Conservation (phyloP, 148 eudicot genomes). For the Persicaria maculosa region DNA sequence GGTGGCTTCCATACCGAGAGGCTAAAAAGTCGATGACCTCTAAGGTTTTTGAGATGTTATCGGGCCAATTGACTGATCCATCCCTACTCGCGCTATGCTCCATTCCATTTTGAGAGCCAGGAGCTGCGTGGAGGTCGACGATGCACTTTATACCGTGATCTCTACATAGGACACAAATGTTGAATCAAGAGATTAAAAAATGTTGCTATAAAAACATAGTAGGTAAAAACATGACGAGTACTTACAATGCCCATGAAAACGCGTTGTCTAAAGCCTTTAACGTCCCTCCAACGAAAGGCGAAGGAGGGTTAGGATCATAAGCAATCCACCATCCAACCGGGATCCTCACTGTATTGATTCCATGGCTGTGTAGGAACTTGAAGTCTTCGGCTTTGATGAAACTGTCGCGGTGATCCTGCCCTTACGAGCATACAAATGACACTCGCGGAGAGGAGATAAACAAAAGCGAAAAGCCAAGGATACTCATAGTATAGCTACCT, state of each 20-base stretch:
- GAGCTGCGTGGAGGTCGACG: conserved; percentile 81
- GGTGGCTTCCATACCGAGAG: conserved; percentile 65
- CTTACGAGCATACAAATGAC: conserved; percentile 18
- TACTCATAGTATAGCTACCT: conserved; percentile 30
- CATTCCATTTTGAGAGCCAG: conserved; percentile 84
- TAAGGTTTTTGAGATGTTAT: conserved; percentile 46
- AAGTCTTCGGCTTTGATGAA: conserved; percentile 68
- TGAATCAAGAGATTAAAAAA: neutral
- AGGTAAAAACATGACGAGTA: neutral
- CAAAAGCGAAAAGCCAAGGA: neutral
- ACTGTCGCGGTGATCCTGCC: conserved; percentile 66
- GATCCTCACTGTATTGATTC: conserved; percentile 79
- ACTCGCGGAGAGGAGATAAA: neutral
- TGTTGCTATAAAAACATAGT: neutral
- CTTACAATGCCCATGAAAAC: conserved; percentile 85
- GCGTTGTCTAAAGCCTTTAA: conserved; percentile 70
- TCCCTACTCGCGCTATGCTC: conserved; percentile 86
- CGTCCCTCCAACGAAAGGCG: conserved; percentile 73
- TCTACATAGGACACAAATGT: conserved; percentile 27
- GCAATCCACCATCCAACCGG: conserved; percentile 99
- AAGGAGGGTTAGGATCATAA: conserved; percentile 66
- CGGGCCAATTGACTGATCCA: conserved; percentile 66
- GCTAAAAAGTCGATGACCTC: conserved; percentile 61
- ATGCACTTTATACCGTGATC: conserved; percentile 68
- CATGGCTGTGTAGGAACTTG: conserved; percentile 41